Conservation (phyloP, 768 basidiomycete species). For the Podaxis mareebaensis region DNA sequence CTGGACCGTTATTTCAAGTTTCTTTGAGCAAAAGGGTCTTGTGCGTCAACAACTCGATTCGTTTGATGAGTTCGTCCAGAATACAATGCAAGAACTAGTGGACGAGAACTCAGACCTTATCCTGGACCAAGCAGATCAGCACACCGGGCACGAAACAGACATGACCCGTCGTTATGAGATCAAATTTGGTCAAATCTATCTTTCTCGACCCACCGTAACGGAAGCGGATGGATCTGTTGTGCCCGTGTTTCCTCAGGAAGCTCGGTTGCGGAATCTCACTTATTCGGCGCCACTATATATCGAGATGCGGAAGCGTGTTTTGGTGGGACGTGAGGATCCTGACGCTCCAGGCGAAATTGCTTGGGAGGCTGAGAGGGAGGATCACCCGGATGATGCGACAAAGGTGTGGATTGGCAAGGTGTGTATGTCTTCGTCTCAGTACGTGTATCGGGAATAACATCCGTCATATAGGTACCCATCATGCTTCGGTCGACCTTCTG, state of each 20-base stretch:
- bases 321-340: conserved; percentile 79
- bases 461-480: conserved; percentile 79
- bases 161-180: conserved; percentile 95
- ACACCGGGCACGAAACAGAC: conserved; percentile 79
- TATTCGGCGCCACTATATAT: conserved; percentile 96
- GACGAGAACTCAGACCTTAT: conserved; percentile 96
- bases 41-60: conserved; percentile 97
- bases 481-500: conserved; percentile 98
- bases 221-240: conserved; percentile 95
- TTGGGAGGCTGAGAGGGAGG: conserved; percentile 76
- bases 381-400: conserved; percentile 59
- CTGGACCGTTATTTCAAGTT: conserved; percentile 94
- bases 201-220: conserved; percentile 91
- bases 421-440: conserved; percentile 23
- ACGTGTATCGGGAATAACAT: conserved; percentile 13
- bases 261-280: conserved; percentile 90
- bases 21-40: conserved; percentile 96
- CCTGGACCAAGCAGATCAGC: conserved; percentile 94
- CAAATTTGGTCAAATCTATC: conserved; percentile 96
- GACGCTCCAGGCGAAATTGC: conserved; percentile 80
- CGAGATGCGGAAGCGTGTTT: conserved; percentile 88
- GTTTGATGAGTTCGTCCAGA: conserved; percentile 98
- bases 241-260: conserved; percentile 96
- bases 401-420: conserved; percentile 98
- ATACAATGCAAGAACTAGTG: conserved; percentile 98